phyloP scores from a whole-genome alignment of 331 rosid species.

The Quercus tomentella region DNA sequence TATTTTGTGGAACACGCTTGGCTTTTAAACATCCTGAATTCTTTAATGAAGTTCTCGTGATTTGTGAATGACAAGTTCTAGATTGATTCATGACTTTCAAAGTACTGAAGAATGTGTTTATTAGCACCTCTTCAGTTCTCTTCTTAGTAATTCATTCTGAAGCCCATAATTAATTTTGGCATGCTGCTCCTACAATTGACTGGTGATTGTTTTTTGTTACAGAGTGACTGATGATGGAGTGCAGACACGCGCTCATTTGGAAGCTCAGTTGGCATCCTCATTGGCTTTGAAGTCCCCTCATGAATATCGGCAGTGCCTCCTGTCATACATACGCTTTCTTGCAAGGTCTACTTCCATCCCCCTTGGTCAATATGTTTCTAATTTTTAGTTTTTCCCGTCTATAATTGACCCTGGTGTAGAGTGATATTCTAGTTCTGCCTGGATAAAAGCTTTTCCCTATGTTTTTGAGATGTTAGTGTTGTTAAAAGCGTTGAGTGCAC shows the following conservation, averaged over 20 bases:
- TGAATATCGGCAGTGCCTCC: slow-evolving; percentile 86
- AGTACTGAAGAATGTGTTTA: not conserved
- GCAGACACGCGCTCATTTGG: slow-evolving; percentile 98
- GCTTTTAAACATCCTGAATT: slow-evolving; percentile 1
- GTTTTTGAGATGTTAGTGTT: not conserved
- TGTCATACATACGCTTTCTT: slow-evolving; percentile 83
- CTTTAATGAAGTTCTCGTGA: not conserved
- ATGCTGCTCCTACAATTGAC: slow-evolving; percentile 12
- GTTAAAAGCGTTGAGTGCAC: no score
- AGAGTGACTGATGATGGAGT: slow-evolving; percentile 95
- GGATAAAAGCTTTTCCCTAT: not conserved
- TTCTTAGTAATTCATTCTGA: not conserved
- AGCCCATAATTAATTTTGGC: not conserved
- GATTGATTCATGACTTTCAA: not conserved
- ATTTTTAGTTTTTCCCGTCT: not conserved
- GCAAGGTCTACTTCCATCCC: slow-evolving; percentile 55
- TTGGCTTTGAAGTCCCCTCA: slow-evolving; percentile 83
- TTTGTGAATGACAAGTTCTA: not conserved
- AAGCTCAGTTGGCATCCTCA: slow-evolving; percentile 87
- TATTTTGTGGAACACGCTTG: slow-evolving; percentile 4
- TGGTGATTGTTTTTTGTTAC: slow-evolving; percentile 20
- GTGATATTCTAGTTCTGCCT: slow-evolving; percentile 1
- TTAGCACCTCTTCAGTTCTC: not conserved
- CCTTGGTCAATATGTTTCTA: not conserved
- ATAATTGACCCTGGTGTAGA: slow-evolving; percentile 1